Base-by-base conservation (phyloP, 1,284 basidiomycete species). In the Wallemia hederae region DNA sequence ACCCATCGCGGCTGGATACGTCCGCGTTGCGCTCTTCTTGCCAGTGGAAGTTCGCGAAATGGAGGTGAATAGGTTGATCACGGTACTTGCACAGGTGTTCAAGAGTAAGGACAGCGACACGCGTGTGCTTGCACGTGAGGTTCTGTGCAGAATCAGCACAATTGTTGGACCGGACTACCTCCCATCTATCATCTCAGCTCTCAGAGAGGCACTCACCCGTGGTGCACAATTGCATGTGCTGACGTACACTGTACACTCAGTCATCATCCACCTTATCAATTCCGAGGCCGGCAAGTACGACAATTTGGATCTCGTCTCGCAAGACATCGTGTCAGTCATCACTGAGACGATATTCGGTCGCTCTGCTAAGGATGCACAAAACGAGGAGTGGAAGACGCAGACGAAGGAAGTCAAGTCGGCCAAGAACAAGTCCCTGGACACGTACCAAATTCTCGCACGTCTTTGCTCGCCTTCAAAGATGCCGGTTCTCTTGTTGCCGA, bases 141-240 rank as follows among this genome's bases (percentile, higher is more conserved):
- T 88, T 0, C 72, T 96, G 3, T 82, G 81, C 68, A 85, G 84
- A 62, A 89, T 98, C 60, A 80, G 80, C 1, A 74, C 82, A 27
- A 76, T 76, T 26, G 73, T 94, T 2, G 90, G 88, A 0, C 78
- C 84, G 0, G 69, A 74, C 0, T 87, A 85, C 69, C 78, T 98
- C 1, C 76, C 81, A 0, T 70, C 79, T 24, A 75, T 88, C 26
- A 72, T 97, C 59, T 79, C 79, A 27, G 91, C 97, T 69, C 75
- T 97, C 59, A 78, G 85, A 22, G 79, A 76, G 0, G 85, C 89
- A 0, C 78, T 99, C 19, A 69, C 80, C 60, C 85, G 91, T 11
- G 94, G 94, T 2, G 90, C 94, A 0, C 94, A 98, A 64, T 78
- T 94, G 0, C 91, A 98, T 66, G 80, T 97, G 15, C 76, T 97